These are phyloP conservation scores for Tylopilus balloui DNA, from an alignment of 768 basidiomycete species.

Conservation along the genomic window DNA sequence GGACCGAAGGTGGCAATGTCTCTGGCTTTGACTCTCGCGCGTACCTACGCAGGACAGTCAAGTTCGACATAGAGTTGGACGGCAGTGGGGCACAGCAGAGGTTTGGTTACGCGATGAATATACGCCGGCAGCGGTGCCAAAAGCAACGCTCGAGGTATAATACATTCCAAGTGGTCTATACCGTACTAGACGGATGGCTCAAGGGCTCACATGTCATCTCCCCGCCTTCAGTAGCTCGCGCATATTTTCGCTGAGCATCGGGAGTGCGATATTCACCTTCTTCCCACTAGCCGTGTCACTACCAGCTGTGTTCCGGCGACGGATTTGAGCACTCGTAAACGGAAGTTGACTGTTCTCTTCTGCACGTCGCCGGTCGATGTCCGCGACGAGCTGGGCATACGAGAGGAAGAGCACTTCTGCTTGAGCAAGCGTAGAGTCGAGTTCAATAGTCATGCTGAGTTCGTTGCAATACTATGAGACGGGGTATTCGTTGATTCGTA, in stretches of 20 bases:
- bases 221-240: slow-evolving; percentile 53
- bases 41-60: slow-evolving; percentile 59
- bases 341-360: slow-evolving; percentile 39
- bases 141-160: slow-evolving; percentile 11
- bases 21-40: slow-evolving; percentile 47
- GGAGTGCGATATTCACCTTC: slow-evolving; percentile 36
- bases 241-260: slow-evolving; percentile 58
- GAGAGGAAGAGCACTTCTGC: slow-evolving; percentile 96
- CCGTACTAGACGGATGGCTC: slow-evolving; percentile 2
- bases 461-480: slow-evolving; percentile 75
- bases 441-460: slow-evolving; percentile 92
- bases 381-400: slow-evolving; percentile 82
- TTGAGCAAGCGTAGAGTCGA: slow-evolving; percentile 92
- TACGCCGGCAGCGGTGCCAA: not conserved
- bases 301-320: slow-evolving; percentile 24
- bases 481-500: slow-evolving; percentile 1
- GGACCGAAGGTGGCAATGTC: slow-evolving; percentile 53
- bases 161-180: slow-evolving; percentile 8
- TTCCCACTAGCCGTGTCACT: slow-evolving; percentile 7
- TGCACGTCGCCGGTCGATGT: slow-evolving; percentile 76
- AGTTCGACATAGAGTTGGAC: slow-evolving; percentile 31
- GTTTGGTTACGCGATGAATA: slow-evolving; percentile 1
- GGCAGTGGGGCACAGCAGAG: not conserved
- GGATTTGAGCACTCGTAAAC: slow-evolving; percentile 30
- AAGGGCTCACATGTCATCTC: slow-evolving; percentile 21